phyloP scores from a whole-genome alignment of 495 filamentous ascomycete genomes.

The Lepidopterella palustris region DNA sequence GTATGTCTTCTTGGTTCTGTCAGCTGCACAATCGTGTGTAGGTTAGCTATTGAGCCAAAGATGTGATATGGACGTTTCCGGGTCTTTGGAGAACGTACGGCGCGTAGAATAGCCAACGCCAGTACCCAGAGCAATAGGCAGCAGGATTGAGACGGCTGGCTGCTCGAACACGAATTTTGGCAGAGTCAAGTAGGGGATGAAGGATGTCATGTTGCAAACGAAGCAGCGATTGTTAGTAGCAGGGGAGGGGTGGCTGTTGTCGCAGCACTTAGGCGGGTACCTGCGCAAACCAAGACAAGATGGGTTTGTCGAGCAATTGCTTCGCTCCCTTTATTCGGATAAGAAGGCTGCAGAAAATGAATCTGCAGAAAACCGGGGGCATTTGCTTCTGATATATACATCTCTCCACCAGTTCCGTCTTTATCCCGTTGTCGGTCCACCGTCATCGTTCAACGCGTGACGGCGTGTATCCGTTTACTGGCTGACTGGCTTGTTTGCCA shows the following conservation, averaged over 20 bases:
- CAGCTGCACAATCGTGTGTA: constrained; percentile 37
- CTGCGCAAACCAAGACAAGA: constrained; percentile 1
- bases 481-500: not conserved
- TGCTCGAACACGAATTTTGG: constrained; percentile 57
- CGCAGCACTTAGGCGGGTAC: not conserved
- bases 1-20: constrained; percentile 57
- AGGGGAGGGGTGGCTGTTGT: not conserved
- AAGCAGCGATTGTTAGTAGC: not conserved
- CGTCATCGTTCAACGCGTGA: not conserved
- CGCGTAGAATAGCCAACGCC: constrained; percentile 55
- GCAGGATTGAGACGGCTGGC: constrained; percentile 59
- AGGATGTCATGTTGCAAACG: constrained; percentile 54
- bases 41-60: not conserved
- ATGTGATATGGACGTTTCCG: not conserved
- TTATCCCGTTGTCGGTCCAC: too few species aligned
- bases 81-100: constrained; percentile 50
- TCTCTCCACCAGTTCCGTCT: too few species aligned
- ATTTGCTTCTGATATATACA: not conserved
- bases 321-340: too few species aligned
- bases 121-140: constrained; percentile 59
- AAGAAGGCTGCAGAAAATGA: not conserved
- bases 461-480: not conserved
- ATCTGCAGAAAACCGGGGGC: not conserved
- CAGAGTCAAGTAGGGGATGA: constrained; percentile 51
- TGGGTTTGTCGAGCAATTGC: not conserved